Evolutionary conservation across 208 protist genomes (phyloP), one percentile per base, ranked within the genome.

Genomic region (Wallacemonas sp.): DNA sequence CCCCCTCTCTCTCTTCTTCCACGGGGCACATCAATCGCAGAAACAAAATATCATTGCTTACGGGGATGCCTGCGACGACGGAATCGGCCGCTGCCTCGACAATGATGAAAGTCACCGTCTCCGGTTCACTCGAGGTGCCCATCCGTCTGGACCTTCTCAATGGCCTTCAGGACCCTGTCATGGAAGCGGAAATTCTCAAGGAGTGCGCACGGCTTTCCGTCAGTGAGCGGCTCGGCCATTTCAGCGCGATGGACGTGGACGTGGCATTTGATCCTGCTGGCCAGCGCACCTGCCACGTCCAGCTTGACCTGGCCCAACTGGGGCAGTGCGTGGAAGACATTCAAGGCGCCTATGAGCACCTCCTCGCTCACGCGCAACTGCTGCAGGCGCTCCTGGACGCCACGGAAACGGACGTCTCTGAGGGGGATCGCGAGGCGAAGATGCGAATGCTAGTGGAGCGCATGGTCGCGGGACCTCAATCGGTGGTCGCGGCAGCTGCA

Each of bases 201-300:
- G 89, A 95, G 60, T 78, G 81, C 4, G 73, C 84, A 12, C 71
- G 71, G 9, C 66, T 93, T 19, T 75, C 81, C 0, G 76, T 95
- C 26, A 73, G 71, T n/a, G 86, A 95, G 61, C 67, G 68, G 24
- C 63, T 95, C 2, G 81, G 82, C 33, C 78, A 76, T 61, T 92
- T 95, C 65, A 82, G 87, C 27, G 60, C 50, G 15, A 62, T 89
- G 19, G 70, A 83, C 10, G 66, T 90, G 12, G 63, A 52, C 3
- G 24, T 81, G 32, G 73, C 58, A 9, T 44, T 34, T 24, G 30
- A 39, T 21, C 24, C 27, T 22, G 9, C 21, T 36, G 33, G 38
- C 26, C 46, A 66, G 48, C 73, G 63, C 33, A 71, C 66, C 41
- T 73, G 53, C 13, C 42, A 59, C 0, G 38, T 79, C 13, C 34